Percentiles rank a stretch among this genome's conserved stretches.
phyloP scores from a whole-genome alignment of 2,329 filamentous ascomycete species.

The Penicillium expansum region DNA sequence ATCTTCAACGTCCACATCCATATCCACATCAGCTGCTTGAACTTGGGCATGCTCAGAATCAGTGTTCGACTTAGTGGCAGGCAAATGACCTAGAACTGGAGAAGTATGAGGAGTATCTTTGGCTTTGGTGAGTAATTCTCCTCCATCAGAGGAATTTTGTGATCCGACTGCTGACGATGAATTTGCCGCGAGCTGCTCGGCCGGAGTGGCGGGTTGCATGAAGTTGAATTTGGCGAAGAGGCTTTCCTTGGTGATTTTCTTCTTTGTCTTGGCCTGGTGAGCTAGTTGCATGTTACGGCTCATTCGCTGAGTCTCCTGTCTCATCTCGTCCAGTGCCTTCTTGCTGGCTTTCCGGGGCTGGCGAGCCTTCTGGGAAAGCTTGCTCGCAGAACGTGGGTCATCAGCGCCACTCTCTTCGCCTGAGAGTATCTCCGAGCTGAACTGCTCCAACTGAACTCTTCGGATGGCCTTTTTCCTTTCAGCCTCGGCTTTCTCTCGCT shows the following conservation, averaged over 20 bases:
- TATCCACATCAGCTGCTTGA: slow-evolving; percentile 5
- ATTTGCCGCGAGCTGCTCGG: slow-evolving; percentile 27
- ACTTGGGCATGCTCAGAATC: background rate
- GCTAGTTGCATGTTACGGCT: slow-evolving; percentile 85
- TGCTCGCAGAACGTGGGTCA: slow-evolving; percentile 62
- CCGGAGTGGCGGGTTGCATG: slow-evolving; percentile 44
- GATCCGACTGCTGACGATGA: slow-evolving; percentile 53
- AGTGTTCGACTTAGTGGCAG: slow-evolving; percentile 9
- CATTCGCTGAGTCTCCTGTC: slow-evolving; percentile 88
- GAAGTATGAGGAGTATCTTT: slow-evolving; percentile 72
- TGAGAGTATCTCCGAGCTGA: slow-evolving; percentile 44
- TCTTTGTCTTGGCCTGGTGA: slow-evolving; percentile 85
- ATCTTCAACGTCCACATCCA: slow-evolving; percentile 33
- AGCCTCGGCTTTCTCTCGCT: slow-evolving; percentile 58
- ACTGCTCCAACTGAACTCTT: slow-evolving; percentile 31
- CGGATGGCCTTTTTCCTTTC: slow-evolving; percentile 42
- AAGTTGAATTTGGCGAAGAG: slow-evolving; percentile 84
- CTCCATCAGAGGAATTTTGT: slow-evolving; percentile 42
- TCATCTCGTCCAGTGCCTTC: slow-evolving; percentile 93
- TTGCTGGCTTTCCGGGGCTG: slow-evolving; percentile 82
- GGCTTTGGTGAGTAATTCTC: slow-evolving; percentile 39
- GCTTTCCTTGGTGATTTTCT: slow-evolving; percentile 80
- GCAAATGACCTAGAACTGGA: slow-evolving; percentile 37
- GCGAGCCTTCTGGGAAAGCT: slow-evolving; percentile 66
- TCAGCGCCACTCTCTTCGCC: slow-evolving; percentile 57